phyloP scores from a whole-genome alignment of 192 early-diverging fungal genomes.

The Coemansia sp. region DNA sequence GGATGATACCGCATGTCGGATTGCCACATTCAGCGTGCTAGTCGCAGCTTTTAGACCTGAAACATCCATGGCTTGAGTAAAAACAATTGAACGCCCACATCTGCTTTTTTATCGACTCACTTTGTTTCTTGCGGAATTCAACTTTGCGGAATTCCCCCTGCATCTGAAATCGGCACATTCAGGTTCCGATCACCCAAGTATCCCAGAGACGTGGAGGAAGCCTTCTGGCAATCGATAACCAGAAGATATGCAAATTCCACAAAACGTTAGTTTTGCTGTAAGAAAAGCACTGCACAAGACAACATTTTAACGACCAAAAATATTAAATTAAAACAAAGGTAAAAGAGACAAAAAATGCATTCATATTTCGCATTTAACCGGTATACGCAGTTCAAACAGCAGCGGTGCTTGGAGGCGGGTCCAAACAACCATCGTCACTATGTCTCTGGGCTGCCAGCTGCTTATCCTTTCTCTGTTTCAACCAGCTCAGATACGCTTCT shows the following conservation, averaged over 20 bases:
- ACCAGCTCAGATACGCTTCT: constrained; percentile 30
- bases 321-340: no score
- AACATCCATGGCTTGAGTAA: no score
- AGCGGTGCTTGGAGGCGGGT: neutral
- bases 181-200: neutral
- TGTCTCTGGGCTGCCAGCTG: neutral
- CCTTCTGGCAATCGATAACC: no score
- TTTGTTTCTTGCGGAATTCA: neutral
- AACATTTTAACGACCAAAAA: no score
- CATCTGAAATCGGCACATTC: neutral
- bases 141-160: neutral
- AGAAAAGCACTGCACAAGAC: no score
- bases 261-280: no score
- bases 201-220: no score
- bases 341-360: no score
- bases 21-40: neutral
- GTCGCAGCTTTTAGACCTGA: no score
- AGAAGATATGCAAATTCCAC: no score
- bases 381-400: neutral
- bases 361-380: neutral
- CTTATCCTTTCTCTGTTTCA: constrained; percentile 6
- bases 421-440: neutral
- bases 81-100: no score
- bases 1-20: neutral
- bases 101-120: neutral